Percentiles rank a stretch among this genome's conserved stretches.
Conservation (phyloP, 140 eudicot genomes). For the Anethum foeniculum region DNA sequence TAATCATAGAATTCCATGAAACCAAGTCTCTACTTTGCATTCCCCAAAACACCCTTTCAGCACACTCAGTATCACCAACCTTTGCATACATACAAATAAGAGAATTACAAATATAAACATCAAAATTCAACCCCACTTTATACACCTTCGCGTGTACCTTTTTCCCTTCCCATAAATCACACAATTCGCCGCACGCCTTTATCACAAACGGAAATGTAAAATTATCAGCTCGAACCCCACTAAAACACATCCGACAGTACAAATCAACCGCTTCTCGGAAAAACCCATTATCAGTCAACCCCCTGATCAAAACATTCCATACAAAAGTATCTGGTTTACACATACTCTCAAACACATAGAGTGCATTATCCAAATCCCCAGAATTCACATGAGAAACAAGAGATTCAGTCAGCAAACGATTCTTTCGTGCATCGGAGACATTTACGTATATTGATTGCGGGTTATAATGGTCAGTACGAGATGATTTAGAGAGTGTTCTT, state of each 20-base stretch:
- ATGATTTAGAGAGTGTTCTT: not conserved
- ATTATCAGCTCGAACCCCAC: constrained; percentile 43
- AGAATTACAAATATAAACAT: constrained; percentile 50
- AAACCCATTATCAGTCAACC: constrained; percentile 36
- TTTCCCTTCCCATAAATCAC: constrained; percentile 27
- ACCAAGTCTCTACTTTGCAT: constrained; percentile 55
- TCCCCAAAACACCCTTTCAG: constrained; percentile 49
- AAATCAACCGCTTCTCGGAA: constrained; percentile 35
- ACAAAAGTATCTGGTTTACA: constrained; percentile 30
- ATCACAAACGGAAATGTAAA: constrained; percentile 65
- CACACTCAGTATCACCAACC: constrained; percentile 35
- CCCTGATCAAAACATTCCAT: constrained; percentile 60
- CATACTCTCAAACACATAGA: constrained; percentile 64
- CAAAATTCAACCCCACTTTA: constrained; percentile 45
- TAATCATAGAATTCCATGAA: constrained; percentile 75
- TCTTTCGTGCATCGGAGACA: not conserved
- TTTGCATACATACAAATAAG: constrained; percentile 60
- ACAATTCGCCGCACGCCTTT: constrained; percentile 46
- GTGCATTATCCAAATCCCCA: constrained; percentile 52
- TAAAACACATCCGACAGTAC: constrained; percentile 34
- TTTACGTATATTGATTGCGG: not conserved
- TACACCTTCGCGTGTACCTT: constrained; percentile 39
- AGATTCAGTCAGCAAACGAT: constrained; percentile 10
- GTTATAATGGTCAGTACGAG: not conserved
- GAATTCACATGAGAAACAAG: constrained; percentile 24